Evolutionary conservation across 208 protist genomes (phyloP).

Genomic region (Kentomonas sorsogonicus): DNA sequence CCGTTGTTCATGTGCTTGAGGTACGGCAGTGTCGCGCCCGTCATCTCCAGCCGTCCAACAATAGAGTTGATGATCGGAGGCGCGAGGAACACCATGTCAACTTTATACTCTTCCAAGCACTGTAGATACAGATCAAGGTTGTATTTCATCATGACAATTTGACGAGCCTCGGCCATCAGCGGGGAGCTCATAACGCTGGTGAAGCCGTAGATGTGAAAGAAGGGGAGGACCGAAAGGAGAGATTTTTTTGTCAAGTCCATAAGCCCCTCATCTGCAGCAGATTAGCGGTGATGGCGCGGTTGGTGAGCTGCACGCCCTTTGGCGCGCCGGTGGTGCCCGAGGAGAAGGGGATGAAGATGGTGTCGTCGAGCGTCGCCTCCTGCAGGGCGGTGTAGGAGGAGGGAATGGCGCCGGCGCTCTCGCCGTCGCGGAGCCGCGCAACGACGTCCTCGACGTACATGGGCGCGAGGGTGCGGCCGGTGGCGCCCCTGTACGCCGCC

Average conservation of each 20-base stretch:
- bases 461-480: neutral
- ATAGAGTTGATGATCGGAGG: constrained; percentile 71
- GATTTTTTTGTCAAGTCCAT: constrained; percentile 1
- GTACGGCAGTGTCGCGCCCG: neutral
- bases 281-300: constrained; percentile 11
- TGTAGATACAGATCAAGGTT: constrained; percentile 31
- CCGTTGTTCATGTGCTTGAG: constrained; percentile 5
- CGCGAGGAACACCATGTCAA: constrained; percentile 44
- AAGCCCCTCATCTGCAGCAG: constrained; percentile 13
- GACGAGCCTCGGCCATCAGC: constrained; percentile 18
- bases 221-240: constrained; percentile 45
- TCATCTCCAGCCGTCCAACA: constrained; percentile 47
- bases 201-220: constrained; percentile 84
- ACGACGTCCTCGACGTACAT: neutral
- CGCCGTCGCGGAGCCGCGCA: neutral
- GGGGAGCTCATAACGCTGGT: constrained; percentile 28
- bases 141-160: constrained; percentile 57
- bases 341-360: constrained; percentile 19
- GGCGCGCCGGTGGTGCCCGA: constrained; percentile 24
- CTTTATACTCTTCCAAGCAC: constrained; percentile 37
- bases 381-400: constrained; percentile 20
- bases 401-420: constrained; percentile 13
- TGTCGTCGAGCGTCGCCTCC: constrained; percentile 19
- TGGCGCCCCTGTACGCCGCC: constrained; percentile 5
- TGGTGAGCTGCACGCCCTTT: constrained; percentile 49